Evolutionary conservation across 345 rosid species (phyloP), one percentile per base, ranked within the genome.

Genomic region (Brassica rapa): DNA sequence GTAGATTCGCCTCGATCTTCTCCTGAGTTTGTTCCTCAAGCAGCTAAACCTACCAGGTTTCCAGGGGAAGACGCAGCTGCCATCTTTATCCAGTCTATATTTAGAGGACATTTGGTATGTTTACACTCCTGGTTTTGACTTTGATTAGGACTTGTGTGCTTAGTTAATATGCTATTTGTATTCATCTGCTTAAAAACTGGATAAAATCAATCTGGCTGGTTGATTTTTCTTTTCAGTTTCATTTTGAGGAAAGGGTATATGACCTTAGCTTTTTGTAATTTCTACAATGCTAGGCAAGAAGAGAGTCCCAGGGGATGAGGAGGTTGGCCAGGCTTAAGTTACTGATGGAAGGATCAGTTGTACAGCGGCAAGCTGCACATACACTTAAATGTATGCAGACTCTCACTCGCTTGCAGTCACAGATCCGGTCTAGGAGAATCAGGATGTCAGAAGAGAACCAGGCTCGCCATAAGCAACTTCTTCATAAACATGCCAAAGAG

Each of bases 381-480:
- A 90, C 99, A 10, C 93, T 93, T 16, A 84, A 73, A 24, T 89
- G 92, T 81, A 91, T 95, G 99, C 99, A 93, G 81, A 88, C 93
- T 77, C 88, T 93, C 11, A 81, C 97, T 15, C 90, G 92, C 8
- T 86, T 91, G 70, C 99, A 93, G 80, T 86, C 93, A 62, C 96
- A 93, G 74, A 89, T 95, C 85, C 87, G 82, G 29, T 72, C 86
- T 2, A 84, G 97, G 80, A 95, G 99, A 77, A 69, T 89, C 68
- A 85, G 90, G 73, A 89, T 91, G 94, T 79, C 85, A 8, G 98
- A 95, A 83, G 98, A 95, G 89, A 95, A 91, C 70, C 97, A 89
- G 65, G 89, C 93, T 75, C 89, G 91, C 10, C 98, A 91, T 82
- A 87, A 83, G 55, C 99, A 91, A 81, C 91, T 92, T 41, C 77